Base-by-base conservation (phyloP, 371 early-diverging fungal genomes). In the Mucor irregularis region DNA sequence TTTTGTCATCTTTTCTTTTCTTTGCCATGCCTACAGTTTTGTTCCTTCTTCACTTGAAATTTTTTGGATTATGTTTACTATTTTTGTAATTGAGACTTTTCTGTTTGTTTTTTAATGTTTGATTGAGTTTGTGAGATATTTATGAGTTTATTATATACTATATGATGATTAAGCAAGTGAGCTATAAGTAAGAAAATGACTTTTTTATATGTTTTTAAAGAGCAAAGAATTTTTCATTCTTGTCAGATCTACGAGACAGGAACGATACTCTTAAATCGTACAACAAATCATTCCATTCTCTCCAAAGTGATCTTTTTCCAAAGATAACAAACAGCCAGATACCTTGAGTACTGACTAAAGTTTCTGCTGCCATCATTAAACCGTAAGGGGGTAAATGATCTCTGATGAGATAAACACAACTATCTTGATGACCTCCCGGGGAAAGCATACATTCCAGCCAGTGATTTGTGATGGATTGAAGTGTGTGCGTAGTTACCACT, bases 301-400 rank as follows among this genome's bases (percentile, higher is more conserved):
- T 56, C 62, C 71, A 68, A 29, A 80, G 57, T 3, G 76, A 74
- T 21, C 63, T 61, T 56, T 78, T 83, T 61, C 72, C 83, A 62
- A 88, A 88, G 50, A 85, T 83, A 46, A 86, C 58, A 79, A 61
- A 64, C 16, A 82, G 39, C 69, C 78, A 74, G 0, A 81, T 38
- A 11, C 88, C 88, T 53, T 81, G 70, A 9, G 72, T 43, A 25
- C 85, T 80, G 11, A 84, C 78, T 4, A 80, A 50, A 5, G 74
- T 53, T 50, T 85, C 83, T 13, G 86, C 78, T 3, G 80, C 68
- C 34, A 86, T 68, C 73, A 84, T 82, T 17, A 84, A 28, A 0
- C 75, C 71, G 49, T 71, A 82, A 3, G 82, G 74, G 13, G 88
- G 88, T 38, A 85, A 34, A 53, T 71, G 50, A 19, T 42, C 31